phyloP scores from a whole-genome alignment of 768 basidiomycete species.

The Gloeostereum incarnatum region DNA sequence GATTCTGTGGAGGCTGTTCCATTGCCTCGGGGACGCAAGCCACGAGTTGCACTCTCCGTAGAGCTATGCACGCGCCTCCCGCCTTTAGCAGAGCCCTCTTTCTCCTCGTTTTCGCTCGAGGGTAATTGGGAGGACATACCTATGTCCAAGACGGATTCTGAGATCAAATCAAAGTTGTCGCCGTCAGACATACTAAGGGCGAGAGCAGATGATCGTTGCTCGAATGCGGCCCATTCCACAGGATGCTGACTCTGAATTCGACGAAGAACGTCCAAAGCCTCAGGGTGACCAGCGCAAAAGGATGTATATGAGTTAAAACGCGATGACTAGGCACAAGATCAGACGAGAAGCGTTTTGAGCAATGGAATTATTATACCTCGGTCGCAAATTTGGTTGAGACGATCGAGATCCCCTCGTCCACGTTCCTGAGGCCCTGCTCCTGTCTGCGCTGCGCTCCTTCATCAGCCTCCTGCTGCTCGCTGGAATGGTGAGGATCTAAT shows the following conservation, averaged over 20 bases:
- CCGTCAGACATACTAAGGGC: too few relatives aligned
- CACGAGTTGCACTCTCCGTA: slow-evolving; percentile 33
- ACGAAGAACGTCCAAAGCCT: slow-evolving; percentile 69
- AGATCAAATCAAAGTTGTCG: too few relatives aligned
- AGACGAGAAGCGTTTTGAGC: slow-evolving; percentile 2
- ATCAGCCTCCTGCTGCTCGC: slow-evolving; percentile 7
- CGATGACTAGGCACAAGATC: slow-evolving; percentile 67
- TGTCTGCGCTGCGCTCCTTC: background rate
- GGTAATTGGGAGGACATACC: too few relatives aligned
- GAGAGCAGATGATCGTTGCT: too few relatives aligned
- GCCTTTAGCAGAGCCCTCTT: too few relatives aligned
- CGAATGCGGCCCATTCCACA: slow-evolving; percentile 77
- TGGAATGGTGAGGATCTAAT: slow-evolving; percentile 18
- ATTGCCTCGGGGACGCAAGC: slow-evolving; percentile 24
- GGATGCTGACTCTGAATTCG: slow-evolving; percentile 53
- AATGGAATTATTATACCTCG: slow-evolving; percentile 27
- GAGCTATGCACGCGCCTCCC: slow-evolving; percentile 40
- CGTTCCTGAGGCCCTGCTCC: slow-evolving; percentile 16
- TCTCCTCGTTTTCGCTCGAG: too few relatives aligned
- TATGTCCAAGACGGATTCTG: too few relatives aligned
- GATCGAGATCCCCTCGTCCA: slow-evolving; percentile 35
- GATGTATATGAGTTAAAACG: slow-evolving; percentile 72
- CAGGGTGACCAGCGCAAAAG: slow-evolving; percentile 83
- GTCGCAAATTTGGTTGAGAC: slow-evolving; percentile 51
- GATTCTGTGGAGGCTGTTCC: slow-evolving; percentile 22